These are phyloP conservation scores for Viola pubescens DNA, from an alignment of 441 rosid genomes.

Conservation along the genomic window DNA sequence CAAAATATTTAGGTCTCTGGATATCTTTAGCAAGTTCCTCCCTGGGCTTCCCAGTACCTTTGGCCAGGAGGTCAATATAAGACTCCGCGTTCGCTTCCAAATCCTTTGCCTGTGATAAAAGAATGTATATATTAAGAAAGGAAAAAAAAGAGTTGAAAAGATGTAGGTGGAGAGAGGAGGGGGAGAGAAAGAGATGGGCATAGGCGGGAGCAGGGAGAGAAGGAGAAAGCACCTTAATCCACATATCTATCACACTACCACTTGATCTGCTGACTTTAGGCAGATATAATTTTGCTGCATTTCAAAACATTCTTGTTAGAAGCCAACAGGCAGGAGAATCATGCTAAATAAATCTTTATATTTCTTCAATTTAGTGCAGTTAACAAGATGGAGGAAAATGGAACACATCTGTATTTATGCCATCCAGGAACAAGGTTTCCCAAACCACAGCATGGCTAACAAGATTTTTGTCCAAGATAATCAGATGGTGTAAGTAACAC, in stretches of 20 bases:
- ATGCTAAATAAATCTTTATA: not conserved
- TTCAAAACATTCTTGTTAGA: slow-evolving; percentile 12
- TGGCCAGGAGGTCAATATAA: slow-evolving; percentile 55
- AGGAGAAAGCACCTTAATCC: slow-evolving; percentile 50
- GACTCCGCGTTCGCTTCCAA: slow-evolving; percentile 58
- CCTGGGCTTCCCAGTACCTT: slow-evolving; percentile 69
- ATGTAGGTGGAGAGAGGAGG: not conserved
- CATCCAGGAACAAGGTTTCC: too few relatives aligned
- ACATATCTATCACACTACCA: slow-evolving; percentile 77
- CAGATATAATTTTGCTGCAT: slow-evolving; percentile 73
- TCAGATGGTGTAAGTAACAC: too few relatives aligned
- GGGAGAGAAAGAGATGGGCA: not conserved
- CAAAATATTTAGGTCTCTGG: slow-evolving; percentile 55
- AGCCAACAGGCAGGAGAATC: not conserved
- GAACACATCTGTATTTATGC: too few relatives aligned
- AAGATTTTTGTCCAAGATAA: too few relatives aligned
- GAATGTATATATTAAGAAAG: too few relatives aligned
- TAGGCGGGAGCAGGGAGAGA: not conserved
- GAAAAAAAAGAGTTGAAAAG: slow-evolving; percentile 5
- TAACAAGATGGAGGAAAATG: not conserved
- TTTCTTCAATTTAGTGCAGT: not conserved
- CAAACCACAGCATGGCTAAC: too few relatives aligned
- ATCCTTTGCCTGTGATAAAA: slow-evolving; percentile 58
- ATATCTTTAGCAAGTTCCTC: slow-evolving; percentile 65
- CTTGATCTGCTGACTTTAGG: slow-evolving; percentile 67